Percentiles rank a stretch among this genome's conserved stretches.
Evolutionary conservation across 441 rosid genomes (phyloP).

Genomic region (Croton setiger): DNA sequence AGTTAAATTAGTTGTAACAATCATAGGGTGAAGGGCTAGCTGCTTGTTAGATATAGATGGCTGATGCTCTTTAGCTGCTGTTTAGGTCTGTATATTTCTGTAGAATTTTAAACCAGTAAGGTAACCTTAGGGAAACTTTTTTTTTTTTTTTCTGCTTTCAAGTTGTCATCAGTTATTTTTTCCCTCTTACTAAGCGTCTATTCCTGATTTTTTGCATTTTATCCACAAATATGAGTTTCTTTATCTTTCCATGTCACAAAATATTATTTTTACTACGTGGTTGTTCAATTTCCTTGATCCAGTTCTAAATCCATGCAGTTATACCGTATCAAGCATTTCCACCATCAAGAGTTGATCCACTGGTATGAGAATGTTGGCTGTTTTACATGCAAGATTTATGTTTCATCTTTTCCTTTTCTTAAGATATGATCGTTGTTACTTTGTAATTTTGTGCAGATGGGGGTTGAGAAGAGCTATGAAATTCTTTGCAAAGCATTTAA

Average conservation of each 20-base stretch:
- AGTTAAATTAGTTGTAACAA: background rate
- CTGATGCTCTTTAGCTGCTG: background rate
- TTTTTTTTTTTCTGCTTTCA: background rate
- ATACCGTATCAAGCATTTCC: slow-evolving; percentile 70
- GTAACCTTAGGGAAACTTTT: background rate
- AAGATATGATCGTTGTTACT: background rate
- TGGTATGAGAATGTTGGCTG: slow-evolving; percentile 38
- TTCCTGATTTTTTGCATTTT: background rate
- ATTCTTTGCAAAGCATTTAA: slow-evolving; percentile 88
- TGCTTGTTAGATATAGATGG: background rate
- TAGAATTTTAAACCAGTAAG: background rate
- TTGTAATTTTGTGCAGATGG: slow-evolving; percentile 37
- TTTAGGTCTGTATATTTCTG: background rate
- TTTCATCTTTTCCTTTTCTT: background rate
- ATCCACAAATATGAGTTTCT: background rate
- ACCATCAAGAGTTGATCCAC: slow-evolving; percentile 65
- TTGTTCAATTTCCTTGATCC: background rate
- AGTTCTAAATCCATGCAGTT: slow-evolving; percentile 40
- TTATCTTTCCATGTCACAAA: background rate
- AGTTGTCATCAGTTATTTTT: too few species aligned
- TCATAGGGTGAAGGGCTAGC: background rate
- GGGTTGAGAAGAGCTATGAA: slow-evolving; percentile 53
- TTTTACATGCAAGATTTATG: background rate
- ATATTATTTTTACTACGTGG: background rate
- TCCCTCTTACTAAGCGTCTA: too few species aligned